A percentile compares a stretch with the other conserved stretches of the same genome.
Conservation (phyloP, 73 alveolate species). For the Symbiodinium pilosum region DNA sequence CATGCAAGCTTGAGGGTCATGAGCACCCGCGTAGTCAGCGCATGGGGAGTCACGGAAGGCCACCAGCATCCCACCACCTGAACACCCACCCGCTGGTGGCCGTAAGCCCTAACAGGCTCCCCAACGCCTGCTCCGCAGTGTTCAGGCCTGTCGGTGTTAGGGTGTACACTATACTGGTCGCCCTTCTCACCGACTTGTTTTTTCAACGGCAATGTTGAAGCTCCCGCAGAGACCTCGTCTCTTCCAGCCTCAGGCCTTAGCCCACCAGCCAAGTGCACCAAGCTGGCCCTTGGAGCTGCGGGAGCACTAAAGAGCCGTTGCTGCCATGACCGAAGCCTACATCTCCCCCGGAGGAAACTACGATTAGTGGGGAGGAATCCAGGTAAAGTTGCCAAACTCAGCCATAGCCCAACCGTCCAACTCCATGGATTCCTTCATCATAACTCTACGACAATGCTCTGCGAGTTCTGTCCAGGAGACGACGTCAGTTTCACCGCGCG, state of each 20-base stretch:
- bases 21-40: neutral
- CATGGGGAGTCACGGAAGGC: slow-evolving; percentile 1
- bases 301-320: neutral
- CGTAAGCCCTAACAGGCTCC: slow-evolving; percentile 2
- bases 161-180: slow-evolving; percentile 19
- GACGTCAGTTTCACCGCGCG: slow-evolving; percentile 26
- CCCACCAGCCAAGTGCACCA: no score
- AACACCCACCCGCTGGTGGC: slow-evolving; percentile 13
- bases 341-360: slow-evolving; percentile 3
- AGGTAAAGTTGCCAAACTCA: neutral
- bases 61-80: neutral
- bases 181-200: neutral
- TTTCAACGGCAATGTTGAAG: neutral
- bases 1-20: neutral
- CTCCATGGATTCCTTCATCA: slow-evolving; percentile 1
- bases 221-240: neutral
- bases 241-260: neutral
- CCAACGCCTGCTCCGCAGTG: neutral
- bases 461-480: slow-evolving; percentile 20
- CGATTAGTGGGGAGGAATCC: slow-evolving; percentile 17
- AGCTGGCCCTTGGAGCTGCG: no score
- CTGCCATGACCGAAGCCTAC: neutral
- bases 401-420: neutral
- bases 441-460: slow-evolving; percentile 15
- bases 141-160: neutral